Evolutionary conservation across 768 basidiomycete species (phyloP), one percentile per base, ranked within the genome.

Genomic region (Calocera viscosa): DNA sequence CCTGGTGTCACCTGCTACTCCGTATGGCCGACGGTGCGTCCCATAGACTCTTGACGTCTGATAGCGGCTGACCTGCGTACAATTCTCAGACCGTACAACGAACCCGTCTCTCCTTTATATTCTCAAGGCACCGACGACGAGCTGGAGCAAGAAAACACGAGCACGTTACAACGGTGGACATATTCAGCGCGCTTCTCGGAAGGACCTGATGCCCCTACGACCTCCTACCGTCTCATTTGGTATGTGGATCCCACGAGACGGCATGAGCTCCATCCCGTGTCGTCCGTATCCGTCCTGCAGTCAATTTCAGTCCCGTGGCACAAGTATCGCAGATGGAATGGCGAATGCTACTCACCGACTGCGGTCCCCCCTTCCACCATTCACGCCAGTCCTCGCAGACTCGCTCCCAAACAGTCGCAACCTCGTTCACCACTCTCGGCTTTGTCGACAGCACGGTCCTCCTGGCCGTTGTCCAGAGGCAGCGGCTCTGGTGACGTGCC

Each of bases 211-310:
- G 30, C 53, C 16, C 14, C 22, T 19, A 26, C 26, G 11, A 60
- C 53, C 2, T 60, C 53, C 53, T 60, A 60, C 19, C 53, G 53
- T 22, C 53, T 60, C 30, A 32, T 60, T 60, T 60, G 53, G 53
- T 60, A 60, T 19, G 30, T 60, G 26, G 53, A 60, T 60, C 53
- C 53, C 5, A 60, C 26, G 14, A 26, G 53, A 32, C 2, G 10
- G 26, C 24, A 60, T 2, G 53, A 60, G 30, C 30, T 60, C 14
- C 53, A 22, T 11, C 14, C 53, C 5, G 53, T 60, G 8, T 28
- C 53, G 10, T 32, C 30, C 5, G 53, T 60, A 32, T 10, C 53
- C 53, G 53, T 5, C 8, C 26, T 60, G 30, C 53, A 10, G 30
- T 8, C 14, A 26, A 5, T 60, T 5, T 60, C 53, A 60, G 53